A percentile compares a stretch with the other conserved stretches of the same genome.
Conservation (phyloP, 768 basidiomycete species). For the Russula lepida region DNA sequence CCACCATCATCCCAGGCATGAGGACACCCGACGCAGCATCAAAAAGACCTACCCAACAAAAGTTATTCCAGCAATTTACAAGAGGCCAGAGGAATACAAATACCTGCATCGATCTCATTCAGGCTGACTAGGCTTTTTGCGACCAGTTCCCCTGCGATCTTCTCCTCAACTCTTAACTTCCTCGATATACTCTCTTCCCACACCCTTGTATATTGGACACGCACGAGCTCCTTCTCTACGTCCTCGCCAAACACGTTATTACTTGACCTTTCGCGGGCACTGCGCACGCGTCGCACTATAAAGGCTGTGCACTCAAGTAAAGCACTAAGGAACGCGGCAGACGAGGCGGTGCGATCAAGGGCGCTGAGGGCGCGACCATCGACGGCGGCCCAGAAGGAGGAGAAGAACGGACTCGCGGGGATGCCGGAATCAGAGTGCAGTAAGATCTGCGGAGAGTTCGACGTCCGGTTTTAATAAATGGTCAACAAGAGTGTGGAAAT, state of each 20-base stretch:
- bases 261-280: constrained; percentile 17
- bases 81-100: not conserved
- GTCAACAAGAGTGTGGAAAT: not conserved
- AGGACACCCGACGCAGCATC: constrained; percentile 42
- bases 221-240: constrained; percentile 30
- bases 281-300: constrained; percentile 38
- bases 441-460: constrained; percentile 25
- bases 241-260: constrained; percentile 3
- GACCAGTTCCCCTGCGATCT: constrained; percentile 36
- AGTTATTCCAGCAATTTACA: not conserved
- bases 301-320: constrained; percentile 64
- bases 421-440: constrained; percentile 19
- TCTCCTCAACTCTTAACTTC: constrained; percentile 41
- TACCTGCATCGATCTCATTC: constrained; percentile 26
- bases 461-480: not conserved
- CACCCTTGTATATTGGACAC: constrained; percentile 37
- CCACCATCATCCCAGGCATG: constrained; percentile 24
- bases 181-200: constrained; percentile 41
- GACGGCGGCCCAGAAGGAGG: constrained; percentile 76
- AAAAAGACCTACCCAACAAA: constrained; percentile 35
- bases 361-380: constrained; percentile 53
- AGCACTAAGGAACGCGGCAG: constrained; percentile 59
- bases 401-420: constrained; percentile 48
- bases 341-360: constrained; percentile 43
- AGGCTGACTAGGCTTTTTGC: constrained; percentile 34